Percentiles rank a stretch among this genome's conserved stretches.
phyloP scores from a whole-genome alignment of 768 basidiomycete species.

The Amanita molliuscula region DNA sequence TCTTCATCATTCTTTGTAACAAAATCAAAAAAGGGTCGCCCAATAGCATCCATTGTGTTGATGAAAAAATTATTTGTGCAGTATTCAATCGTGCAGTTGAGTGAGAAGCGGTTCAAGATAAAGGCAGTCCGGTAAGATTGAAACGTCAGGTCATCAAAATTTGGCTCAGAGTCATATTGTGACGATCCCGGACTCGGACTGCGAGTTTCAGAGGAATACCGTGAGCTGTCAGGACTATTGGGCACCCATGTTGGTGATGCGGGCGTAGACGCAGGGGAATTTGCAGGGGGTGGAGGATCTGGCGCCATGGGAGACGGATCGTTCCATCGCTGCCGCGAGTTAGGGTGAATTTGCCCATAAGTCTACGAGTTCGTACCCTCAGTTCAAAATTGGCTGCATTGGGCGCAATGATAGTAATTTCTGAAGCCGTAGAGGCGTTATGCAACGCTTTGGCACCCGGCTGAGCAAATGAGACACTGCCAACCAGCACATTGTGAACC shows the following conservation, averaged over 20 bases:
- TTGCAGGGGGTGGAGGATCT: slow-evolving; percentile 27
- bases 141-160: slow-evolving; percentile 53
- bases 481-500: slow-evolving; percentile 63
- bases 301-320: slow-evolving; percentile 58
- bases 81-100: slow-evolving; percentile 54
- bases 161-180: slow-evolving; percentile 20
- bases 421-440: slow-evolving; percentile 75
- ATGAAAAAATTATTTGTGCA: slow-evolving; percentile 68
- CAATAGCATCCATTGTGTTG: slow-evolving; percentile 45
- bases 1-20: slow-evolving; percentile 54
- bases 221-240: slow-evolving; percentile 5
- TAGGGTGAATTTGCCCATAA: not conserved
- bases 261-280: slow-evolving; percentile 19
- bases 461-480: slow-evolving; percentile 70
- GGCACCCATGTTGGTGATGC: slow-evolving; percentile 18
- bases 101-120: slow-evolving; percentile 70
- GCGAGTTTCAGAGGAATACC: slow-evolving; percentile 11
- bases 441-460: slow-evolving; percentile 69
- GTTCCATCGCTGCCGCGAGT: slow-evolving; percentile 45
- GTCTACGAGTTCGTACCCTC: slow-evolving; percentile 25
- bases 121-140: slow-evolving; percentile 72
- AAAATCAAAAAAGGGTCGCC: slow-evolving; percentile 68
- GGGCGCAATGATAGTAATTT: slow-evolving; percentile 66
- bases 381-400: slow-evolving; percentile 41
- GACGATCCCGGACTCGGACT: slow-evolving; percentile 12